Conservation (phyloP, 2,329 filamentous ascomycete genomes). For the Gnomoniopsis sp. region DNA sequence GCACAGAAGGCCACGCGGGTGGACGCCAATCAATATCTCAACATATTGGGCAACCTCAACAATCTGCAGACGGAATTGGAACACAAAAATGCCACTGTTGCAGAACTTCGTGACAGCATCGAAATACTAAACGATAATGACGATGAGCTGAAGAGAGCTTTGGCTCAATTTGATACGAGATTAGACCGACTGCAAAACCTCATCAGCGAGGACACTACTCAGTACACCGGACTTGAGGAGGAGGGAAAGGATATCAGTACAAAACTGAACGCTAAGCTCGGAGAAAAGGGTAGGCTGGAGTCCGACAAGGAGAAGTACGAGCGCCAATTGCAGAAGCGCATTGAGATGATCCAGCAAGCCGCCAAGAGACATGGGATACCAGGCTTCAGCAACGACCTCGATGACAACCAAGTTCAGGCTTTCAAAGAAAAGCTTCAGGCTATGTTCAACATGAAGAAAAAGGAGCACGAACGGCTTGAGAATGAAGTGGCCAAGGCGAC, state of each 20-base stretch:
- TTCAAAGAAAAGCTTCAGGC: conserved; percentile 79
- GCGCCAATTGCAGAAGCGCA: conserved; percentile 68
- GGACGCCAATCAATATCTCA: conserved; percentile 69
- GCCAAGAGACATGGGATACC: conserved; percentile 75
- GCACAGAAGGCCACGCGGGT: conserved; percentile 63
- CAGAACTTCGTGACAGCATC: conserved; percentile 68
- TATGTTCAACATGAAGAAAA: conserved; percentile 73
- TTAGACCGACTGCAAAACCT: conserved; percentile 64
- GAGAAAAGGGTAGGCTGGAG: conserved; percentile 73
- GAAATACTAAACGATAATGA: conserved; percentile 78
- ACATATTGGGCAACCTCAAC: conserved; percentile 70
- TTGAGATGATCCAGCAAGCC: conserved; percentile 72
- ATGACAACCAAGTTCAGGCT: conserved; percentile 66
- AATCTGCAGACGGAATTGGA: conserved; percentile 73
- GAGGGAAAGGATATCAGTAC: conserved; percentile 42
- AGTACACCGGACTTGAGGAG: conserved; percentile 63
- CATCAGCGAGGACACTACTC: conserved; percentile 57
- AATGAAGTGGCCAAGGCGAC: conserved; percentile 72
- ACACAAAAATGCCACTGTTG: conserved; percentile 66
- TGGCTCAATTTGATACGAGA: conserved; percentile 75
- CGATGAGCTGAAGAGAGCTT: conserved; percentile 64
- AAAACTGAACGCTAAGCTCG: conserved; percentile 48
- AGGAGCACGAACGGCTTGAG: conserved; percentile 70
- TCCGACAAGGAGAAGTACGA: conserved; percentile 87
- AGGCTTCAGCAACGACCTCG: conserved; percentile 77